phyloP scores from a whole-genome alignment of 2,329 filamentous ascomycete species.

The Phyllosticta capitalensis region DNA sequence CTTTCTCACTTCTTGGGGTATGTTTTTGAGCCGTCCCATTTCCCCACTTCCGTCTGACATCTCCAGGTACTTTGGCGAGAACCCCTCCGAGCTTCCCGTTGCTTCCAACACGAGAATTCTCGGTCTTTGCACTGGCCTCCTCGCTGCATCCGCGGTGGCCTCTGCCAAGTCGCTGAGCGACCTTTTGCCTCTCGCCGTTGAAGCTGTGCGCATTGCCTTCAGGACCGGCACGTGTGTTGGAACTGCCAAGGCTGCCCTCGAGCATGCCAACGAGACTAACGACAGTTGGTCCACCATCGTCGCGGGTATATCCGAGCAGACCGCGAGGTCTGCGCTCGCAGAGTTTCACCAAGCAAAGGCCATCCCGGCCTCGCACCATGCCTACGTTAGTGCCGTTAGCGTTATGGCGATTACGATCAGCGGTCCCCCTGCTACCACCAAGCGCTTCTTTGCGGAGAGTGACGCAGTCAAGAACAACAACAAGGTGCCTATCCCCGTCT shows the following conservation, averaged over 20 bases:
- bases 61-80: conserved; percentile 38
- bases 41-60: conserved; percentile 19
- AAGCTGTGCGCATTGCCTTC: conserved; percentile 58
- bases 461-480: conserved; percentile 41
- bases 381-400: conserved; percentile 51
- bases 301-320: conserved; percentile 44
- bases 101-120: conserved; percentile 45
- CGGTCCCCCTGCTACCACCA: conserved; percentile 46
- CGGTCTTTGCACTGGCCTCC: conserved; percentile 59
- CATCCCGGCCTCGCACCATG: conserved; percentile 41
- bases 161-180: conserved; percentile 53
- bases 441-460: conserved; percentile 41
- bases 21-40: conserved; percentile 20
- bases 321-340: conserved; percentile 42
- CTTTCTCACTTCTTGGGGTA: conserved; percentile 61
- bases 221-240: conserved; percentile 45
- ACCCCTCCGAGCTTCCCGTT: conserved; percentile 43
- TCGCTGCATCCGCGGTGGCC: conserved; percentile 59
- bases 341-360: conserved; percentile 49
- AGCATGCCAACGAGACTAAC: conserved; percentile 45
- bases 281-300: conserved; percentile 60
- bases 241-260: conserved; percentile 34
- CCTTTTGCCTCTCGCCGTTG: conserved; percentile 52
- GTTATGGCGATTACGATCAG: conserved; percentile 51
- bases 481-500: conserved; percentile 45